A percentile compares a stretch with the other conserved stretches of the same genome.
Evolutionary conservation across 352 stramenopile genomes (phyloP).

Genomic region (Globisporangium iwayamae): DNA sequence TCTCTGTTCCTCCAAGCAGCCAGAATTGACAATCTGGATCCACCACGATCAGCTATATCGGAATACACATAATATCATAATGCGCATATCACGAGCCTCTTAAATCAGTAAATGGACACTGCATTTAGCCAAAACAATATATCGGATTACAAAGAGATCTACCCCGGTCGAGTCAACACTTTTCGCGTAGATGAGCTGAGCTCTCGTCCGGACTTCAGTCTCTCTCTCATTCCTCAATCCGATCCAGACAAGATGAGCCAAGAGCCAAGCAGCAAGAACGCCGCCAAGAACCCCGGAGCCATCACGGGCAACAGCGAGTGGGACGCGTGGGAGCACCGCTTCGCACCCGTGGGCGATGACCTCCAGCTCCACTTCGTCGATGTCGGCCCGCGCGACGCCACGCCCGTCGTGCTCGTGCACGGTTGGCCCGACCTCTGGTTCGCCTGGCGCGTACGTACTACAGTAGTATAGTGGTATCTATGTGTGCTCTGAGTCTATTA

Average conservation of each 20-base stretch:
- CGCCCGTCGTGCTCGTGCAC: constrained; percentile 53
- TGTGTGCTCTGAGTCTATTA: too few species aligned
- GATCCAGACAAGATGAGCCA: neutral
- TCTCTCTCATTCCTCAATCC: neutral
- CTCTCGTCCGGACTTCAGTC: neutral
- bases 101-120: too few species aligned
- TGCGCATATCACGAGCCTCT: too few species aligned
- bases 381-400: constrained; percentile 34
- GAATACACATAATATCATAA: too few species aligned
- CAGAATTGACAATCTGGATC: too few species aligned
- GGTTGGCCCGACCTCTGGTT: constrained; percentile 67
- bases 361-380: constrained; percentile 39
- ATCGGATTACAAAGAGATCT: too few species aligned
- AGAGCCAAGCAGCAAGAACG: neutral
- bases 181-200: too few species aligned
- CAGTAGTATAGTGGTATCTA: neutral
- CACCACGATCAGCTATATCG: too few species aligned
- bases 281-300: neutral
- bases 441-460: constrained; percentile 39
- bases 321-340: constrained; percentile 12
- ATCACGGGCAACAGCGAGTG: constrained; percentile 1
- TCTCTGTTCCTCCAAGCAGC: too few species aligned
- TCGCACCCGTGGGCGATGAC: constrained; percentile 9
- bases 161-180: too few species aligned
- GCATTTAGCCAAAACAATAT: too few species aligned